Conservation (phyloP, 306 rosid species). For the Luffa aegyptiaca region DNA sequence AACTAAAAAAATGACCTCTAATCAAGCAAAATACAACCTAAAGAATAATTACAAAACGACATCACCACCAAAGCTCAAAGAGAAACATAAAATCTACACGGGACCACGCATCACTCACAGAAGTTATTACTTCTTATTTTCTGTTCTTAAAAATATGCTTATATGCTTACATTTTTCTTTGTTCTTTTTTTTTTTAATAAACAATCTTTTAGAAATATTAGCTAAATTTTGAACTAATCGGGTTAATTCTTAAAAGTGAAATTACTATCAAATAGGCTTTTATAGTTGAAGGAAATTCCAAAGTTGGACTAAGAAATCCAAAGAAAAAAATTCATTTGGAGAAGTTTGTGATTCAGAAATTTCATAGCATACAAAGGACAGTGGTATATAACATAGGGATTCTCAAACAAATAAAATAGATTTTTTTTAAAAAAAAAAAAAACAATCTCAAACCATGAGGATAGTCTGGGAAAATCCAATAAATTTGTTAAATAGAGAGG, state of each 20-base stretch:
- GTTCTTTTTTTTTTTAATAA: no score
- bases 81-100: no score
- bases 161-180: no score
- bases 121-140: neutral
- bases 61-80: no score
- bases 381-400: neutral
- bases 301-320: neutral
- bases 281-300: neutral
- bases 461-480: neutral
- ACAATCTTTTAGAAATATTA: neutral
- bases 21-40: no score
- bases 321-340: neutral
- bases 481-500: neutral
- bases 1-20: no score
- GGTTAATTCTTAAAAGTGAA: neutral
- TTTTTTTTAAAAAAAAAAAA: neutral
- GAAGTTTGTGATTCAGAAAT: neutral
- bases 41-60: no score
- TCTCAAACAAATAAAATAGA: neutral
- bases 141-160: no score
- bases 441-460: neutral
- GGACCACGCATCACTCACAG: no score
- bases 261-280: neutral
- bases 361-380: neutral
- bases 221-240: neutral